A percentile compares a stretch with the other conserved stretches of the same genome.
These are phyloP conservation scores for Yamadazyma endophytica DNA, from an alignment of 805 yeast species.

Conservation along the genomic window DNA sequence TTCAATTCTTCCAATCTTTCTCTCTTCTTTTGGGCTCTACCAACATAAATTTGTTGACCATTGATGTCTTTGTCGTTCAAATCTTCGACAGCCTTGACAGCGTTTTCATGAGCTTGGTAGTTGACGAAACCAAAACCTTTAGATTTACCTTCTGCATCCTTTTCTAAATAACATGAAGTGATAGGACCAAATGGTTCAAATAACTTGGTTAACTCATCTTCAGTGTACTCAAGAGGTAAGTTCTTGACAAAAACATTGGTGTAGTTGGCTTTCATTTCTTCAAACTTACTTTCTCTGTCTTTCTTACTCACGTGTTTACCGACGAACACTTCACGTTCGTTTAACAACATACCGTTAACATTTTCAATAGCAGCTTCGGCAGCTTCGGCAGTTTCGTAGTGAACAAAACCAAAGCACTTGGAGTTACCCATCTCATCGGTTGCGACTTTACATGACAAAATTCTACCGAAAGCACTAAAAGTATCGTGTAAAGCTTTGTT, in stretches of 20 bases:
- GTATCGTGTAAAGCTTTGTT: slow-evolving; percentile 98
- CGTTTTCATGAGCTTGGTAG: slow-evolving; percentile 82
- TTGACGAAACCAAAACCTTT: slow-evolving; percentile 96
- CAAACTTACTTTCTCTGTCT: slow-evolving; percentile 92
- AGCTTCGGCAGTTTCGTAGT: slow-evolving; percentile 88
- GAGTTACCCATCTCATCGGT: slow-evolving; percentile 88
- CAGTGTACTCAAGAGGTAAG: slow-evolving; percentile 66
- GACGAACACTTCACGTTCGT: slow-evolving; percentile 92
- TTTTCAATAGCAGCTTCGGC: slow-evolving; percentile 94
- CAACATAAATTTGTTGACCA: slow-evolving; percentile 87
- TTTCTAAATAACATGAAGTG: slow-evolving; percentile 79
- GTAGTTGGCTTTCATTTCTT: slow-evolving; percentile 86
- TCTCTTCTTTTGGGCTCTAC: slow-evolving; percentile 98
- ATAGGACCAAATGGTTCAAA: slow-evolving; percentile 73
- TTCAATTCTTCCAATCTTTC: slow-evolving; percentile 96
- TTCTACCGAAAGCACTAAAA: slow-evolving; percentile 93
- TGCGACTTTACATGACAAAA: slow-evolving; percentile 95
- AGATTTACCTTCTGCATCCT: slow-evolving; percentile 81
- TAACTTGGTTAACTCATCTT: slow-evolving; percentile 65
- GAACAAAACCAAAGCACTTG: slow-evolving; percentile 96
- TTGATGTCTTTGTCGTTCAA: slow-evolving; percentile 82
- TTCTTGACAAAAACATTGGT: slow-evolving; percentile 96
- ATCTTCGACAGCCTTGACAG: slow-evolving; percentile 86
- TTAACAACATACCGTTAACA: slow-evolving; percentile 96
- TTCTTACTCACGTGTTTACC: slow-evolving; percentile 89